phyloP scores from a whole-genome alignment of 805 yeast genomes.

The Millerozyma miso region DNA sequence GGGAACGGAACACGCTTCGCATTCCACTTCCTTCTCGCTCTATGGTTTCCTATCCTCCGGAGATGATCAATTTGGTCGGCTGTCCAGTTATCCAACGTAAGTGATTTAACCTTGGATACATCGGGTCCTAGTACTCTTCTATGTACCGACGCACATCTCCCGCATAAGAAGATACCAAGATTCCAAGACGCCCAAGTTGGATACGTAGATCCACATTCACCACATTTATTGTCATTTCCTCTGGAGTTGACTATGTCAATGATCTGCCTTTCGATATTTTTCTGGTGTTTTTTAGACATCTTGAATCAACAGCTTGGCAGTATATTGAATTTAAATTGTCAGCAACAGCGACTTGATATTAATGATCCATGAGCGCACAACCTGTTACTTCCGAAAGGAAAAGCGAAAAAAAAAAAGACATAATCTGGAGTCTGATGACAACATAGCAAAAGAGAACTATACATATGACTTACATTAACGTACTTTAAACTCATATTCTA shows the following conservation, averaged over 20 bases:
- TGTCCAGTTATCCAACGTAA: conserved; percentile 71
- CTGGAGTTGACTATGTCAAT: conserved; percentile 56
- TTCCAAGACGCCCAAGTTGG: conserved; percentile 57
- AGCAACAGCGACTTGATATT: background rate
- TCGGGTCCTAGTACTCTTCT: conserved; percentile 56
- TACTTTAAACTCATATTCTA: background rate
- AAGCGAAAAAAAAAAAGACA: background rate
- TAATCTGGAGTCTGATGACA: background rate
- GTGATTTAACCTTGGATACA: conserved; percentile 63
- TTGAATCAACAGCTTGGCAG: background rate
- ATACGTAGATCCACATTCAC: conserved; percentile 66
- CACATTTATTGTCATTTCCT: conserved; percentile 66
- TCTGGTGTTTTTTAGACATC: conserved; percentile 33
- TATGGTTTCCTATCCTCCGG: conserved; percentile 56
- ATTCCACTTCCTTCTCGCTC: conserved; percentile 63
- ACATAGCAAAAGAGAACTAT: background rate
- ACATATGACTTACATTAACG: background rate
- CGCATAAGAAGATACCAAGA: conserved; percentile 73
- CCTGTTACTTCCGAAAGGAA: background rate
- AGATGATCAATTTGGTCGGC: conserved; percentile 46
- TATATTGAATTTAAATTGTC: background rate
- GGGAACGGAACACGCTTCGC: conserved; percentile 66
- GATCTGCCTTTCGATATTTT: conserved; percentile 46
- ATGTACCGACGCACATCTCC: conserved; percentile 80
- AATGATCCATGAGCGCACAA: background rate